Conservation (phyloP, 148 eudicot genomes). For the Polygonum maritimum region DNA sequence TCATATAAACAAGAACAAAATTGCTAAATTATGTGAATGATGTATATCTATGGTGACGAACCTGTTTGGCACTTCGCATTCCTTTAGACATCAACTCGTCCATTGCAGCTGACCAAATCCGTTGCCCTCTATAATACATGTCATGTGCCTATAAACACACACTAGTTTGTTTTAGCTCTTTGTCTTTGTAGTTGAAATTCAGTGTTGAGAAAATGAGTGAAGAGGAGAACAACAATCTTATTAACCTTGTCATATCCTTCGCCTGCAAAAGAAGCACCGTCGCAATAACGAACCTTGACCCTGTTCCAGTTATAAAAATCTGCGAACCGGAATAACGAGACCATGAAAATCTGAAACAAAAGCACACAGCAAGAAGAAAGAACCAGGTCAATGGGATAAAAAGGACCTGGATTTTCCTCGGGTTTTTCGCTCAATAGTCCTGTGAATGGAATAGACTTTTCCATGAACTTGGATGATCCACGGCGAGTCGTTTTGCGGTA, state of each 20-base stretch:
- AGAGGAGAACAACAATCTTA: background rate
- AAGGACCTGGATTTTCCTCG: constrained; percentile 60
- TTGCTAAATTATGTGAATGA: background rate
- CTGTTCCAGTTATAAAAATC: constrained; percentile 97
- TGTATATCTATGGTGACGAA: constrained; percentile 12
- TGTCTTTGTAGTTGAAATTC: background rate
- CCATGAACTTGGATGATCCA: constrained; percentile 77
- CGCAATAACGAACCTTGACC: constrained; percentile 90
- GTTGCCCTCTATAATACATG: constrained; percentile 77
- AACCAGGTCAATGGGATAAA: background rate
- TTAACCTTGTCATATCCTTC: constrained; percentile 71
- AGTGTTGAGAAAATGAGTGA: background rate
- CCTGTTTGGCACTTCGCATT: constrained; percentile 75
- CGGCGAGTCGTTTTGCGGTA: constrained; percentile 81
- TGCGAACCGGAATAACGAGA: constrained; percentile 12
- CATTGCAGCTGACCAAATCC: constrained; percentile 71
- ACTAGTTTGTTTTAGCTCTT: background rate
- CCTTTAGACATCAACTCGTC: constrained; percentile 72
- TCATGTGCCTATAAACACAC: constrained; percentile 38
- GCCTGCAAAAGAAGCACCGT: constrained; percentile 93
- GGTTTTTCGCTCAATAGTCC: constrained; percentile 85
- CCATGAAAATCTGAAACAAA: background rate
- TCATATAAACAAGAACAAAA: background rate
- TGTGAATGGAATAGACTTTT: constrained; percentile 55
- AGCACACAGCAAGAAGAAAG: background rate